Conservation (phyloP, 805 yeast species). For the Candida nemodendra region DNA sequence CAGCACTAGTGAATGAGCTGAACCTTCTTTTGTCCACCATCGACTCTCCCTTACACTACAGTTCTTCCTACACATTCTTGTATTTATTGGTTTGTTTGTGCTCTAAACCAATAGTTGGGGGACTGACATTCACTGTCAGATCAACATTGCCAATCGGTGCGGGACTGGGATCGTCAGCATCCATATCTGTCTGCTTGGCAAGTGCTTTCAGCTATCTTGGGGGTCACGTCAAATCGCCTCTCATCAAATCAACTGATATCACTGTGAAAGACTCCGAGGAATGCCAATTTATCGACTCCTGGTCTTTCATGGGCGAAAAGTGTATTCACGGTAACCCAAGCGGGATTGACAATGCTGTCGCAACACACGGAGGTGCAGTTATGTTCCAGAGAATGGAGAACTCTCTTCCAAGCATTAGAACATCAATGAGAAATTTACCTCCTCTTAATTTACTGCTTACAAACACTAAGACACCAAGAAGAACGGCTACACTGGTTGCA, state of each 20-base stretch:
- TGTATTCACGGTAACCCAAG: slow-evolving; percentile 96
- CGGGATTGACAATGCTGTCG: slow-evolving; percentile 95
- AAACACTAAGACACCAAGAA: slow-evolving; percentile 82
- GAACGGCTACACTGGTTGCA: slow-evolving; percentile 81
- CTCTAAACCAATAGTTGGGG: slow-evolving; percentile 43
- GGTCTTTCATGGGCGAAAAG: slow-evolving; percentile 93
- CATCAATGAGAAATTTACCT: slow-evolving; percentile 72
- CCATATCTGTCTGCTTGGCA: slow-evolving; percentile 80
- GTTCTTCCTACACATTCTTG: slow-evolving; percentile 80
- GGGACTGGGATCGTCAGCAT: slow-evolving; percentile 93
- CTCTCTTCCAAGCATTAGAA: slow-evolving; percentile 60
- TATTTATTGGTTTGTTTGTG: slow-evolving; percentile 70
- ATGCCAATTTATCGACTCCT: slow-evolving; percentile 65
- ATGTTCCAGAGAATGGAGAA: slow-evolving; percentile 67
- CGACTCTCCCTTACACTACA: slow-evolving; percentile 59
- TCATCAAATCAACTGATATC: slow-evolving; percentile 34
- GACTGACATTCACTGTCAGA: slow-evolving; percentile 59
- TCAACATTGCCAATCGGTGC: slow-evolving; percentile 95
- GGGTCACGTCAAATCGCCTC: slow-evolving; percentile 46
- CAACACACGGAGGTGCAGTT: slow-evolving; percentile 95
- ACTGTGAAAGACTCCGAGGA: slow-evolving; percentile 38
- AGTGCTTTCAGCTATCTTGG: slow-evolving; percentile 68
- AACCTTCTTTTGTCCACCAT: slow-evolving; percentile 44
- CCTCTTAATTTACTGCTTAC: slow-evolving; percentile 71
- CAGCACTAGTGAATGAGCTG: slow-evolving; percentile 53